phyloP scores from a whole-genome alignment of 1,284 basidiomycete species.

The Pseudozyma thailandica region DNA sequence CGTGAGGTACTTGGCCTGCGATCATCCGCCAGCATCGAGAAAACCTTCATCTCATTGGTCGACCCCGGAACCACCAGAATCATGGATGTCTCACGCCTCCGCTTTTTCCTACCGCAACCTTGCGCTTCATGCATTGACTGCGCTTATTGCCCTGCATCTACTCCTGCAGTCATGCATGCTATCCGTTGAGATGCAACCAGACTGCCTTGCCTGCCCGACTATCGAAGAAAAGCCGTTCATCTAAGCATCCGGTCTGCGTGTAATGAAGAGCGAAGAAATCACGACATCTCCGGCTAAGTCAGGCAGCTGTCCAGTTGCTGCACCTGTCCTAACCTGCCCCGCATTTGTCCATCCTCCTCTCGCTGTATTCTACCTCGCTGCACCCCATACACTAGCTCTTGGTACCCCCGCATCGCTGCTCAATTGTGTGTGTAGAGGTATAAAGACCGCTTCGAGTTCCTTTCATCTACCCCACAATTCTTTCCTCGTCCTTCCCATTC shows the following conservation, averaged over 20 bases:
- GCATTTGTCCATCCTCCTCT: conserved; percentile 1
- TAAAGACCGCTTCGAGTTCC: conserved; percentile 12
- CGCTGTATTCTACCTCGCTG: neutral
- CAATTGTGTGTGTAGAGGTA: too few relatives aligned
- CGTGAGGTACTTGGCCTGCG: conserved; percentile 1
- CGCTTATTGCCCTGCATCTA: conserved; percentile 1
- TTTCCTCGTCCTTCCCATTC: neutral
- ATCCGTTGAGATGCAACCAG: neutral
- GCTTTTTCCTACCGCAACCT: neutral
- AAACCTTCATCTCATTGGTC: conserved; percentile 33
- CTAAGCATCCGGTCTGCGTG: neutral
- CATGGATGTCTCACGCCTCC: conserved; percentile 4
- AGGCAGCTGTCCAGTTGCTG: neutral
- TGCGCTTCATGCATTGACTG: neutral
- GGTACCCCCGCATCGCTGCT: conserved; percentile 16
- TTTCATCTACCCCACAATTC: neutral
- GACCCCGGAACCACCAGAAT: conserved; percentile 31
- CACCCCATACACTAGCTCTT: neutral
- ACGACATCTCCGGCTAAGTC: too few relatives aligned
- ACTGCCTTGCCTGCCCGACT: neutral
- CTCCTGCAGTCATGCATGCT: conserved; percentile 9
- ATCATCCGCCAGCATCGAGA: conserved; percentile 2
- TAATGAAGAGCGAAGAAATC: too few relatives aligned
- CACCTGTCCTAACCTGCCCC: conserved; percentile 1
- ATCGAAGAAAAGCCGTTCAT: neutral